These are phyloP conservation scores for Monascus purpureus DNA, from an alignment of 495 filamentous ascomycete species.

Conservation along the genomic window DNA sequence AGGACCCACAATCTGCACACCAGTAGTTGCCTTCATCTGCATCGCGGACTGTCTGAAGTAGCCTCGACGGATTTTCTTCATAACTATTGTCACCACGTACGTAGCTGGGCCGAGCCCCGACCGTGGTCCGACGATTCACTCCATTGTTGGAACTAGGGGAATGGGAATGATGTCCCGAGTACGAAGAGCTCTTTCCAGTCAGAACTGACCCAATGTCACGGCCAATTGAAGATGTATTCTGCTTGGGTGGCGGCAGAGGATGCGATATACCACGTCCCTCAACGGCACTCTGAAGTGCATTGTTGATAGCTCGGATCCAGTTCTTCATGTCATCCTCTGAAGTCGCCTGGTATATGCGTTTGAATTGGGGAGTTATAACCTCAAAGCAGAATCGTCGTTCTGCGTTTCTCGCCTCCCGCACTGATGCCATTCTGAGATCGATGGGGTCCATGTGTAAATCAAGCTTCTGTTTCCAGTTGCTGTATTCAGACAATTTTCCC, in stretches of 20 bases:
- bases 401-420: constrained; percentile 84
- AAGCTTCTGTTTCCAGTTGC: constrained; percentile 96
- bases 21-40: constrained; percentile 85
- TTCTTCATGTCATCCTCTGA: constrained; percentile 95
- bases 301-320: constrained; percentile 96
- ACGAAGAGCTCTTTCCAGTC: constrained; percentile 83
- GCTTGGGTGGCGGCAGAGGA: constrained; percentile 20
- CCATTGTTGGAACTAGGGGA: constrained; percentile 36
- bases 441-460: constrained; percentile 98
- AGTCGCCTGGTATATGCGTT: constrained; percentile 93
- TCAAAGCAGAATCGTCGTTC: constrained; percentile 97
- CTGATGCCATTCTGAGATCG: constrained; percentile 90
- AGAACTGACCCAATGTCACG: constrained; percentile 82
- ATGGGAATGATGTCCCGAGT: constrained; percentile 44
- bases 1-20: constrained; percentile 91
- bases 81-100: constrained; percentile 49
- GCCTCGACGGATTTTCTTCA: constrained; percentile 69
- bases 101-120: constrained; percentile 72
- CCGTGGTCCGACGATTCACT: constrained; percentile 72
- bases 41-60: constrained; percentile 77
- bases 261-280: constrained; percentile 54
- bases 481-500: constrained; percentile 92
- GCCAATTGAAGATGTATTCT: constrained; percentile 41
- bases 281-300: constrained; percentile 88
- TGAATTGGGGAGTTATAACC: constrained; percentile 93